phyloP scores from a whole-genome alignment of 192 early-diverging fungal genomes.

The Diversispora eburnea region DNA sequence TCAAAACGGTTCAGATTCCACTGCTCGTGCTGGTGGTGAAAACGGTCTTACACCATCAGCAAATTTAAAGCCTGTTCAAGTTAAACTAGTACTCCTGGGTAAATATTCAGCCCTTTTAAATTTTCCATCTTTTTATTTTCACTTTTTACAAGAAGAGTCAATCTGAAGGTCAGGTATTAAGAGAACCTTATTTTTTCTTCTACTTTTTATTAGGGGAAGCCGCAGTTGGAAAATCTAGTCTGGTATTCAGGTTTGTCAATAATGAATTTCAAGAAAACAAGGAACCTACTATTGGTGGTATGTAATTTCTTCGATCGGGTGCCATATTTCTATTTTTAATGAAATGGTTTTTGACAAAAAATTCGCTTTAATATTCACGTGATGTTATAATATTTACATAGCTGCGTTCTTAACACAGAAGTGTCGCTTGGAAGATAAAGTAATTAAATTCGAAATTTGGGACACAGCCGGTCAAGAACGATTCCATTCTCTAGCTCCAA shows the following conservation, averaged over 20 bases:
- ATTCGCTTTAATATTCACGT: background rate
- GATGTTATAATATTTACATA: slow-evolving; percentile 23
- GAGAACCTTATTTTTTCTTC: background rate
- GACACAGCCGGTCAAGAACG: slow-evolving; percentile 98
- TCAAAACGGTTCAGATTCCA: background rate
- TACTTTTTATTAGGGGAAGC: slow-evolving; percentile 63
- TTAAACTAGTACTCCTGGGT: slow-evolving; percentile 96
- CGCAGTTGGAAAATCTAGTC: slow-evolving; percentile 97
- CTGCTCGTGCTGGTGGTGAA: background rate
- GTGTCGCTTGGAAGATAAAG: slow-evolving; percentile 81
- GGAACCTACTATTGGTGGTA: slow-evolving; percentile 96
- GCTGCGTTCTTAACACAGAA: slow-evolving; percentile 91
- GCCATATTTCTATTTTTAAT: background rate
- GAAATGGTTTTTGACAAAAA: background rate
- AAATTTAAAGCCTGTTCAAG: slow-evolving; percentile 77
- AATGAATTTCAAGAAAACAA: slow-evolving; percentile 94
- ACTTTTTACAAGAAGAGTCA: too few relatives aligned
- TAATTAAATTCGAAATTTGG: slow-evolving; percentile 84
- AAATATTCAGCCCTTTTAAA: background rate
- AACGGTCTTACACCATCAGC: background rate
- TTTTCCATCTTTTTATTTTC: too few relatives aligned
- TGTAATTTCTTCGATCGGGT: slow-evolving; percentile 15
- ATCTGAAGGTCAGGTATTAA: too few relatives aligned
- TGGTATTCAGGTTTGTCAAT: slow-evolving; percentile 93
- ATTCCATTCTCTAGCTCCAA: slow-evolving; percentile 92